Evolutionary conservation across 352 stramenopile genomes (phyloP), one percentile per base, ranked within the genome.

Genomic region (Globisporangium ultimum): DNA sequence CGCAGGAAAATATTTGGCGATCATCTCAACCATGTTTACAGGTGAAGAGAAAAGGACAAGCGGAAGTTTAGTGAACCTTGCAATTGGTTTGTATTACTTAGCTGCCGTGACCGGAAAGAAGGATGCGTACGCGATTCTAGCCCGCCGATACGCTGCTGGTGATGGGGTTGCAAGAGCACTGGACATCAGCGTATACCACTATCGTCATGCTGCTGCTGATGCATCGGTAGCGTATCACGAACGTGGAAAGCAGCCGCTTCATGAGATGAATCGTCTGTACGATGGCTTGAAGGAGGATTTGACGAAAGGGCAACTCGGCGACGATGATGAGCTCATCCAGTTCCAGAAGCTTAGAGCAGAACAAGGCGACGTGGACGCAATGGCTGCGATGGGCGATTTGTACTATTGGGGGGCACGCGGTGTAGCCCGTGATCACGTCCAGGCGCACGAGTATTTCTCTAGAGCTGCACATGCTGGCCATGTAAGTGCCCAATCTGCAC

Each of bases 341-440:
- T 93, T 89, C 48, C 89, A 96, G 58, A 80, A 89, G 34, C 60
- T 93, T 28, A 75, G 72, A 2, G 90, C 89, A 1, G 80, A 95
- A 47, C 68, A 88, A 50, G 84, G 84, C 18, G 80, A 97, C 53
- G 60, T 91, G 1, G 68, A 74, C 2, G 77, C 89, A 0, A 92
- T 97, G 75, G 63, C 87, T 2, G 76, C 76, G 11, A 93, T 97
- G 84, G 90, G 87, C 0, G 88, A 96, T 46, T 56, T 97, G 17
- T 93, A 95, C 50, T 97, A 97, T 59, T 97, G 87, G 82, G 90
- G 89, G 4, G 74, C 81, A 6, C 76, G 84, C 13, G 90, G 90
- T 3, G 46, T 97, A 10, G 22, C 56, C 0, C 76, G 88, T 17
- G 78, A 97, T 49, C 88, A 97, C 18, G 47, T 45, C 14, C 73